Conservation (phyloP, 805 yeast genomes). For the Starmerella apis region DNA sequence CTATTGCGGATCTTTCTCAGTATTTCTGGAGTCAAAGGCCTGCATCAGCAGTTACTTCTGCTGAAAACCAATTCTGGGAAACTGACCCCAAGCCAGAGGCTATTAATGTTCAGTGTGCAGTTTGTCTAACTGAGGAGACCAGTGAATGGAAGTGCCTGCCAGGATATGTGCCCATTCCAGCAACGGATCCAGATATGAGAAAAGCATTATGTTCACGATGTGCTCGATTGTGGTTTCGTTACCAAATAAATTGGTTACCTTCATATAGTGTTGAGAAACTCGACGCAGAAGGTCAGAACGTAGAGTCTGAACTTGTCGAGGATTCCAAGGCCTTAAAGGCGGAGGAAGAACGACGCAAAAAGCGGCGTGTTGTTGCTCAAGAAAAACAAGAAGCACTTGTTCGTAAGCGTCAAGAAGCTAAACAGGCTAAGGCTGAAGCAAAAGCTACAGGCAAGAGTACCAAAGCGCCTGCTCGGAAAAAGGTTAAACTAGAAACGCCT, state of each 20-base stretch:
- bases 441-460: slow-evolving; percentile 1
- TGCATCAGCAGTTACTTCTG: not conserved
- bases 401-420: slow-evolving; percentile 10
- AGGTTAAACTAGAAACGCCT: slow-evolving; percentile 13
- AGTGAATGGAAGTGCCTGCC: slow-evolving; percentile 61
- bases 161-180: slow-evolving; percentile 38
- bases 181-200: slow-evolving; percentile 34
- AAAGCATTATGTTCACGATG: slow-evolving; percentile 74
- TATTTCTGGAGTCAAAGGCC: slow-evolving; percentile 57
- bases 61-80: slow-evolving; percentile 24
- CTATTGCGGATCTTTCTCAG: slow-evolving; percentile 70
- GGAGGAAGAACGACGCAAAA: slow-evolving; percentile 27
- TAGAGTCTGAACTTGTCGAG: slow-evolving; percentile 51
- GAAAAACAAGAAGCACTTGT: slow-evolving; percentile 19
- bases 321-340: slow-evolving; percentile 37
- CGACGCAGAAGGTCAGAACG: slow-evolving; percentile 31
- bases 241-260: slow-evolving; percentile 77
- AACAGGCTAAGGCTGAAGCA: slow-evolving; percentile 11
- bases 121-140: slow-evolving; percentile 51
- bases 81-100: slow-evolving; percentile 60
- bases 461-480: slow-evolving; percentile 4
- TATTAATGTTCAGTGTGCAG: slow-evolving; percentile 42
- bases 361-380: slow-evolving; percentile 13
- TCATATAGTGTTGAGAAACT: slow-evolving; percentile 50
- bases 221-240: slow-evolving; percentile 83